Evolutionary conservation across 371 early-diverging fungal species (phyloP).

Genomic region (Lichtheimia hyalospora): DNA sequence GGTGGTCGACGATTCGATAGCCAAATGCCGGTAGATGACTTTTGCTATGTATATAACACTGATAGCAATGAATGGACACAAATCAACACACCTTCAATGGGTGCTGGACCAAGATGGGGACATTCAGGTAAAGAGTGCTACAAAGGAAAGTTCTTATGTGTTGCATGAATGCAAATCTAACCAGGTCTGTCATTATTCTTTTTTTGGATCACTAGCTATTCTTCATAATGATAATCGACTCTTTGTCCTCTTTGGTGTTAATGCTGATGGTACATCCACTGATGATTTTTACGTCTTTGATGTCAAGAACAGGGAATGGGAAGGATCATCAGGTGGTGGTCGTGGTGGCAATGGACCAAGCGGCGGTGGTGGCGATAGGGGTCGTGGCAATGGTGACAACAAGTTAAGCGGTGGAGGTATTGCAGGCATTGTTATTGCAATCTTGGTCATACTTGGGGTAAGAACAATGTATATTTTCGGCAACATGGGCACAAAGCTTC

Average conservation of each 20-base stretch:
- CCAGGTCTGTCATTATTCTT: too few relatives aligned
- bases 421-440: conserved; percentile 6
- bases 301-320: conserved; percentile 10
- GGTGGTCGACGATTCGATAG: conserved; percentile 8
- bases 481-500: too few relatives aligned
- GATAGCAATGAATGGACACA: conserved; percentile 10
- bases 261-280: conserved; percentile 11
- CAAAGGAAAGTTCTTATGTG: not conserved
- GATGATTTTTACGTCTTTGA: conserved; percentile 16
- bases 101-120: conserved; percentile 23
- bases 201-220: conserved; percentile 6
- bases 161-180: not conserved
- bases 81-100: conserved; percentile 1
- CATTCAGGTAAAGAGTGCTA: conserved; percentile 17
- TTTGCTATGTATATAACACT: conserved; percentile 12
- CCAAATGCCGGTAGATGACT: conserved; percentile 15
- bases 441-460: not conserved
- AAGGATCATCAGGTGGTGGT: conserved; percentile 19
- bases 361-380: too few relatives aligned
- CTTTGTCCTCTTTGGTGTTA: conserved; percentile 20
- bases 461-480: too few relatives aligned
- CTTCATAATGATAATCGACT: conserved; percentile 11
- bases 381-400: too few relatives aligned
- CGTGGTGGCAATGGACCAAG: too few relatives aligned
- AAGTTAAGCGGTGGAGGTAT: not conserved